Evolutionary conservation across 805 yeast species (phyloP).

Genomic region (Henningerozyma blattae): DNA sequence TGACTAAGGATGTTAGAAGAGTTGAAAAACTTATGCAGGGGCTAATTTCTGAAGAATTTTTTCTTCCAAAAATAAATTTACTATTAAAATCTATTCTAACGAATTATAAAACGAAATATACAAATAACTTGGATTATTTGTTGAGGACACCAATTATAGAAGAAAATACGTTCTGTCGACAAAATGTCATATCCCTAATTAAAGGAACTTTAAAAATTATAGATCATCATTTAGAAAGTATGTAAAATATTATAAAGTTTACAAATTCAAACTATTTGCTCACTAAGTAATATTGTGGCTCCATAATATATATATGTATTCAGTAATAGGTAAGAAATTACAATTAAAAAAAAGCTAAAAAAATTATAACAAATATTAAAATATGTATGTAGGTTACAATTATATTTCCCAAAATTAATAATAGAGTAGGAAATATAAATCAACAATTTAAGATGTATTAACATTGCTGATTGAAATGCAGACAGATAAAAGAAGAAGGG

Average conservation of each 20-base stretch:
- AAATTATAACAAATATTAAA: too few species aligned
- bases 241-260: not conserved
- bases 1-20: constrained; percentile 13
- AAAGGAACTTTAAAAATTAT: not conserved
- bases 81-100: not conserved
- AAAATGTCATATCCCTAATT: not conserved
- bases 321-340: too few species aligned
- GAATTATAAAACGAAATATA: not conserved
- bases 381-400: too few species aligned
- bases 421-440: too few species aligned
- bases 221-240: not conserved
- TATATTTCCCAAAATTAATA: too few species aligned
- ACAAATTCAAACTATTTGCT: too few species aligned
- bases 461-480: too few species aligned
- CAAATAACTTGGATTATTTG: not conserved
- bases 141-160: not conserved
- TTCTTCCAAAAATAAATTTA: constrained; percentile 7
- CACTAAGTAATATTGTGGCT: too few species aligned
- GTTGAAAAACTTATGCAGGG: constrained; percentile 19
- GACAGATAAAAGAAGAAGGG: too few species aligned
- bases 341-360: too few species aligned
- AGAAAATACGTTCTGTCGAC: not conserved
- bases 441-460: too few species aligned
- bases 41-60: constrained; percentile 18
- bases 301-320: too few species aligned